Evolutionary conservation across 1,284 basidiomycete species (phyloP).

Genomic region (Boletus smithii): DNA sequence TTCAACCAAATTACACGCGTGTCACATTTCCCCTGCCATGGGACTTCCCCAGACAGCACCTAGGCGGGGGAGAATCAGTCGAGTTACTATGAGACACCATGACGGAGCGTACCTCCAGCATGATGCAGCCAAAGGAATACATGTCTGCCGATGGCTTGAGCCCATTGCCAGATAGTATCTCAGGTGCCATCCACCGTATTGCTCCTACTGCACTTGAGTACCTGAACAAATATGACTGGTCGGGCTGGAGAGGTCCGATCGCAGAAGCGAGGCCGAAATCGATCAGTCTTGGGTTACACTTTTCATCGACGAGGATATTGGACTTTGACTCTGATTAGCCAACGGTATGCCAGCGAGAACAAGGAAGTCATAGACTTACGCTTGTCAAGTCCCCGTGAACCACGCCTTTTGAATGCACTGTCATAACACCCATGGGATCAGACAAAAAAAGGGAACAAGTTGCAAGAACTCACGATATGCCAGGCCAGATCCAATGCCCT

Average conservation of each 20-base stretch:
- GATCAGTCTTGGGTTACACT: neutral
- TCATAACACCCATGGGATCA: neutral
- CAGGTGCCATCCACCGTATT: conserved; percentile 5
- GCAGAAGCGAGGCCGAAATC: conserved; percentile 7
- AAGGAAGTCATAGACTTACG: neutral
- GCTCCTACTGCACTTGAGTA: neutral
- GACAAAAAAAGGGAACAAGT: neutral
- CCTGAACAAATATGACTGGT: neutral
- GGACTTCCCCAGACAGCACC: conserved; percentile 3
- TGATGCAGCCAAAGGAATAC: conserved; percentile 4
- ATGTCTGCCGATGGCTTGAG: conserved; percentile 1
- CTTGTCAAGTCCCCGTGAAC: conserved; percentile 6
- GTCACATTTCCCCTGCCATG: neutral
- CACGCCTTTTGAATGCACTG: neutral
- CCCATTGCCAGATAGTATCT: neutral
- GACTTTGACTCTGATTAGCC: neutral
- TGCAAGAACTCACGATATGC: neutral
- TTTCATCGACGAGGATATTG: conserved; percentile 2
- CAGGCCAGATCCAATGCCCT: neutral
- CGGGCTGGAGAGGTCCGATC: conserved; percentile 1
- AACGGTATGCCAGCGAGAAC: neutral
- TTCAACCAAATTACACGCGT: neutral
- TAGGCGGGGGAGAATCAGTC: neutral
- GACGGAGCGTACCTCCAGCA: conserved; percentile 1
- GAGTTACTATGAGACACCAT: too few relatives aligned